Conservation (phyloP, 805 yeast species). For the Suhomyces faveliae region DNA sequence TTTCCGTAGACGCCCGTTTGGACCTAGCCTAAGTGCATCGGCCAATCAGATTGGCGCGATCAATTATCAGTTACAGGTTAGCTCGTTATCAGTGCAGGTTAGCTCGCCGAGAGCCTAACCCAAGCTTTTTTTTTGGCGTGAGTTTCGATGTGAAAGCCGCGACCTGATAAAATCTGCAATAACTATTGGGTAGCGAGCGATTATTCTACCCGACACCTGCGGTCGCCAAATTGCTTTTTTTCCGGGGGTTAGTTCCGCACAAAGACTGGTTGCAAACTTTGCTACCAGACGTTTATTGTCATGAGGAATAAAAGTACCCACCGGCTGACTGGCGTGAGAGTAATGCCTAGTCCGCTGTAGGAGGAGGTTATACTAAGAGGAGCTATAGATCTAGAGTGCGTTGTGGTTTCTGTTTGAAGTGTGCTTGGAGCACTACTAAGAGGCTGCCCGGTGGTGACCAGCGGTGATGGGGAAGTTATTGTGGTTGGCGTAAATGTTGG, state of each 20-base stretch:
- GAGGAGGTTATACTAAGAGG: background rate
- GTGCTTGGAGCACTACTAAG: background rate
- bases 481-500: background rate
- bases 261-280: constrained; percentile 1
- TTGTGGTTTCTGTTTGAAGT: background rate
- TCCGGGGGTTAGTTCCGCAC: background rate
- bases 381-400: background rate
- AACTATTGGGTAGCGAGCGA: background rate
- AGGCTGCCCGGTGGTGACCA: background rate
- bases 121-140: background rate
- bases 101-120: background rate
- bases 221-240: constrained; percentile 1
- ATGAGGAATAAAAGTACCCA: background rate
- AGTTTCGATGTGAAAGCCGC: background rate
- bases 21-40: background rate
- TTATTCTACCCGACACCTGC: background rate
- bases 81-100: constrained; percentile 5
- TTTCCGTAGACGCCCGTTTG: background rate
- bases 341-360: background rate
- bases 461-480: background rate
- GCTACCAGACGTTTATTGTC: background rate
- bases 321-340: background rate
- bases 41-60: constrained; percentile 6
- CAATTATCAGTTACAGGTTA: constrained; percentile 5
- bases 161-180: background rate